Evolutionary conservation across 75 land plant genomes (phyloP), one percentile per base, ranked within the genome.

Genomic region (Picea glauca): DNA sequence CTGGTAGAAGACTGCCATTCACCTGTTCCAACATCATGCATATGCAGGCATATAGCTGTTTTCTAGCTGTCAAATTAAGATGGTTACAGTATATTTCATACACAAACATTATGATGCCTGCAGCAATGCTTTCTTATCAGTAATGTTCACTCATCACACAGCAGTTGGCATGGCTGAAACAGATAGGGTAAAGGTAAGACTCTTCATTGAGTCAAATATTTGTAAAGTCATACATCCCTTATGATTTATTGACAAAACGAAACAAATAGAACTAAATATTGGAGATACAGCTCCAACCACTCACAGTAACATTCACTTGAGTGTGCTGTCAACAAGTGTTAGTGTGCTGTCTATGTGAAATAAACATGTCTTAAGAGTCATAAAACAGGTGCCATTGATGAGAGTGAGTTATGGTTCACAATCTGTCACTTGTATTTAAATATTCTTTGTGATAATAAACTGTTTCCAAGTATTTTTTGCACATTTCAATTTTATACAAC

Each of bases 1-100:
- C 99, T 75, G 96, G 99, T 84, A 96, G 79, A 46, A 96, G 96
- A 75, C 99, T 96, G 73, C 96, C 99, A 78, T 93, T 93, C 35
- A 96, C 92, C 98, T 96, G 87, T 66, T 23, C 40, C 8, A 46
- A 77, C 20, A 58, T 1, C 35, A 3, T 3, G 40, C 13, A 56
- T 23, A 77, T 5, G 26, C 15, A 30, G 3, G 17, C 57, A 74
- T 6, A 50, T 26, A 14, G 72, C 14, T 17, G 5, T 30, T 67
- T 33, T 35, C 9, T 67, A 67, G 40, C 50, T 38, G 15, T 66
- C 26, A 66, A 35, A 3, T 3, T 15, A 32, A 35, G 18, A 66
- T 66, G 43, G 46, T 67, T 7, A 18, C 5, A 38, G 18, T 38
- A 35, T 17, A 67, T 8, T n/a, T n/a, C 40, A 17, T 67, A 17